These are phyloP conservation scores for Phtheirospermum japonicum DNA, from an alignment of 257 asterid species.

Conservation along the genomic window DNA sequence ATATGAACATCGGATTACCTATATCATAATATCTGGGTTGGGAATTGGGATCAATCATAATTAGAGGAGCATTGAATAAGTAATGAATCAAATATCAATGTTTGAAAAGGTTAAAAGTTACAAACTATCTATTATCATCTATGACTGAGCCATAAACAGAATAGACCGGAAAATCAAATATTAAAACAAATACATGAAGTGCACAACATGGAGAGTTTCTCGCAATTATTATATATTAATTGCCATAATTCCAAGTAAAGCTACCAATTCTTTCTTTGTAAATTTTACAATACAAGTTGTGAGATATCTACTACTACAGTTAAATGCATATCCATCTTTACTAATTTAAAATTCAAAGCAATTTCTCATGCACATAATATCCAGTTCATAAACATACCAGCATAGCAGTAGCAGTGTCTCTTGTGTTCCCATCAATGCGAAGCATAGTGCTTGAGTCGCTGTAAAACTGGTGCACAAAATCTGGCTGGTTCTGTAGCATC, in stretches of 20 bases:
- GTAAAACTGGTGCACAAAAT: conserved; percentile 80
- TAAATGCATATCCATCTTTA: neutral
- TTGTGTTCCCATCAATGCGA: conserved; percentile 74
- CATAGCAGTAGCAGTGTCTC: conserved; percentile 79
- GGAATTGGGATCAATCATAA: neutral
- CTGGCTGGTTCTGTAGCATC: conserved; percentile 85
- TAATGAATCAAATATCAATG: neutral
- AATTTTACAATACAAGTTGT: neutral
- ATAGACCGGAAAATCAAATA: neutral
- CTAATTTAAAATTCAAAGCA: conserved; percentile 8
- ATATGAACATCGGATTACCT: neutral
- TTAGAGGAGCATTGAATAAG: neutral
- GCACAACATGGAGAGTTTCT: neutral
- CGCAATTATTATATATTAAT: neutral
- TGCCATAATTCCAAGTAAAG: neutral
- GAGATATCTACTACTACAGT: neutral
- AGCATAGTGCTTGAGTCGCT: conserved; percentile 88
- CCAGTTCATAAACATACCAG: conserved; percentile 50
- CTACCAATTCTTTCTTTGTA: neutral
- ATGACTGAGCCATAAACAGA: conserved; percentile 7
- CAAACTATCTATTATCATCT: conserved; percentile 1
- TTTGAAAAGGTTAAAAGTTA: conserved; percentile 3
- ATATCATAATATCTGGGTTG: neutral
- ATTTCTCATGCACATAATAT: conserved; percentile 20
- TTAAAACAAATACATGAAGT: neutral